Percentiles rank a stretch among this genome's conserved stretches.
Evolutionary conservation across 78 protist genomes (phyloP).

Genomic region (Dictyostelium intermedium): DNA sequence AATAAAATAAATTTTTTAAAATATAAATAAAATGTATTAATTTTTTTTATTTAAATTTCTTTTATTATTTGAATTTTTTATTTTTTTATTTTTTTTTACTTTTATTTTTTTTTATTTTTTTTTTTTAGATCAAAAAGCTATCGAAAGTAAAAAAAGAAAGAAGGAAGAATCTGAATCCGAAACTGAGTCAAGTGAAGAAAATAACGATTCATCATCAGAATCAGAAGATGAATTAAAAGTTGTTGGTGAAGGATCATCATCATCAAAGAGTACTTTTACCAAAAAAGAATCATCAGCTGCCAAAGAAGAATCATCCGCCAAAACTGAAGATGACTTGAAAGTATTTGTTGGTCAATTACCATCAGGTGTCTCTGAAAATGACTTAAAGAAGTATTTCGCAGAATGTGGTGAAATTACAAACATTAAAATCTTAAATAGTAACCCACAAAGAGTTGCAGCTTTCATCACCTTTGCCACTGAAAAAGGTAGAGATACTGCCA

Average conservation of each 20-base stretch:
- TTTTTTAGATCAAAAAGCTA: constrained; percentile 2
- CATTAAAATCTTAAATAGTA: background rate
- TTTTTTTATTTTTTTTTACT: background rate
- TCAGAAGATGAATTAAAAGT: constrained; percentile 1
- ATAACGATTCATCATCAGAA: background rate
- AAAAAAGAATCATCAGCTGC: background rate
- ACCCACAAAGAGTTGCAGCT: constrained; percentile 5
- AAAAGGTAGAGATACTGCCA: background rate
- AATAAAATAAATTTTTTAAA: background rate
- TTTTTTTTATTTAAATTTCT: background rate
- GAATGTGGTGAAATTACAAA: background rate
- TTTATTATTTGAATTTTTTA: background rate
- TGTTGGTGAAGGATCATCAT: background rate
- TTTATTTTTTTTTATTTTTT: background rate
- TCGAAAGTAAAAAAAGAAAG: constrained; percentile 30
- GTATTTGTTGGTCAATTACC: constrained; percentile 35
- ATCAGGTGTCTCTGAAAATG: background rate
- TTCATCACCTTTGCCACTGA: background rate
- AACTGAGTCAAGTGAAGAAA: constrained; percentile 4
- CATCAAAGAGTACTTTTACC: background rate
- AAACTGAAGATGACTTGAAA: background rate
- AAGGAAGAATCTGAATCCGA: constrained; percentile 34
- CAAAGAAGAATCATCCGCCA: background rate
- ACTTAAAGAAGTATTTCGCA: background rate
- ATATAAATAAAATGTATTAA: background rate